Evolutionary conservation across 2,329 filamentous ascomycete species (phyloP).

Genomic region (Phoma herbarum): DNA sequence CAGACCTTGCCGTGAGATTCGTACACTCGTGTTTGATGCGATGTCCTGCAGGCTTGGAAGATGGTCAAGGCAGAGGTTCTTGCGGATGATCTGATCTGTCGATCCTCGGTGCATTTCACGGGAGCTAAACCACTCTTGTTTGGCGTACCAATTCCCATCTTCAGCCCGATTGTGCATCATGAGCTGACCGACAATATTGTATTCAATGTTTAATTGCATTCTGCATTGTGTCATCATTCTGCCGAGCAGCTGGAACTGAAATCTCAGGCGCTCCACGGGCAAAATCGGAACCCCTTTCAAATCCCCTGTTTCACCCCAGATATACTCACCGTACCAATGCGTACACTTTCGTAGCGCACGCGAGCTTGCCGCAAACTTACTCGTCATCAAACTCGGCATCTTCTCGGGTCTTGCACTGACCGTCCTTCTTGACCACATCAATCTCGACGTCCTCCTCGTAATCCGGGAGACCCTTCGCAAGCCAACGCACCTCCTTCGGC

Average conservation of each 20-base stretch:
- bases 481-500: constrained; percentile 39
- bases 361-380: constrained; percentile 15
- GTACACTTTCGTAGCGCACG: constrained; percentile 3
- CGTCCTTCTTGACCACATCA: constrained; percentile 16
- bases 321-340: neutral
- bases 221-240: neutral
- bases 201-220: neutral
- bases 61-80: constrained; percentile 10
- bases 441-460: constrained; percentile 29
- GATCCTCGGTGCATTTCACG: constrained; percentile 10
- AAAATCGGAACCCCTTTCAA: constrained; percentile 1
- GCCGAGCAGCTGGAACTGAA: neutral
- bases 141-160: constrained; percentile 4
- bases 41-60: constrained; percentile 3
- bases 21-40: constrained; percentile 1
- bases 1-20: constrained; percentile 11
- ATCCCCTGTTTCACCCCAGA: constrained; percentile 18
- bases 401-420: constrained; percentile 28
- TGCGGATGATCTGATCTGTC: constrained; percentile 8
- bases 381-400: constrained; percentile 26
- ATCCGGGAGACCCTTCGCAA: constrained; percentile 32
- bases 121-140: constrained; percentile 10
- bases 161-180: neutral
- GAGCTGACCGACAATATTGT: neutral
- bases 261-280: constrained; percentile 4